Evolutionary conservation across 371 early-diverging fungal species (phyloP), one percentile per base, ranked within the genome.

Genomic region (Conidiobolus incongruus): DNA sequence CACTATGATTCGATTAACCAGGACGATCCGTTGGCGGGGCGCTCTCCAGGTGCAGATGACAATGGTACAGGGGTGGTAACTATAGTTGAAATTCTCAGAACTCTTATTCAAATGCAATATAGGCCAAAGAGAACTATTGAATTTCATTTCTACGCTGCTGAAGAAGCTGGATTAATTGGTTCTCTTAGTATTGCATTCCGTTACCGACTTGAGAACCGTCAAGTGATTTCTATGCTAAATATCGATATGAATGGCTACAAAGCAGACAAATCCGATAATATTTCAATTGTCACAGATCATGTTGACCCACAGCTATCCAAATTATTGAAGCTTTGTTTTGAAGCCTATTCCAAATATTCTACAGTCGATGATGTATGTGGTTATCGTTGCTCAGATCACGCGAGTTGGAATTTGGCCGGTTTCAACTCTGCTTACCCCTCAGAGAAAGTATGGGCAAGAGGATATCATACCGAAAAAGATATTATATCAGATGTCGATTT

Each of bases 141-240:
- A 53, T 90, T 92, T 67, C 93, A 91, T 59, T 95, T 85, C 82
- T 92, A 85, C 49, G 75, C 82, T 44, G 88, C 68, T 37, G 87
- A 84, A 55, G 87, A 87, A 54, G 84, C 62, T 38, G 88, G 87
- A 15, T 68, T 92, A 11, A 56, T 84, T 44, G 95, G 95, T 16
- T 81, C 81, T 17, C 83, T 89, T 58, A 80, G 61, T 38, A 70
- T 94, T 13, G 81, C 83, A 13, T 51, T 61, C 21, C 48, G 59
- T 15, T 94, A 91, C 57, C 55, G 59, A 46, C 41, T 58, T 17
- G 58, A 59, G n/a, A 58, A 55, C 13, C 63, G 55, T 35, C 58
- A 62, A 13, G 76, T 87, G 1, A 55, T 68, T 43, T 89, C 72
- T 28, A 75, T 83, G 72, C 55, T 87, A 34, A 76, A 83, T n/a